Percentiles rank a stretch among this genome's conserved stretches.
phyloP scores from a whole-genome alignment of 1,284 basidiomycete genomes.

The Austroboletus rostrupii region DNA sequence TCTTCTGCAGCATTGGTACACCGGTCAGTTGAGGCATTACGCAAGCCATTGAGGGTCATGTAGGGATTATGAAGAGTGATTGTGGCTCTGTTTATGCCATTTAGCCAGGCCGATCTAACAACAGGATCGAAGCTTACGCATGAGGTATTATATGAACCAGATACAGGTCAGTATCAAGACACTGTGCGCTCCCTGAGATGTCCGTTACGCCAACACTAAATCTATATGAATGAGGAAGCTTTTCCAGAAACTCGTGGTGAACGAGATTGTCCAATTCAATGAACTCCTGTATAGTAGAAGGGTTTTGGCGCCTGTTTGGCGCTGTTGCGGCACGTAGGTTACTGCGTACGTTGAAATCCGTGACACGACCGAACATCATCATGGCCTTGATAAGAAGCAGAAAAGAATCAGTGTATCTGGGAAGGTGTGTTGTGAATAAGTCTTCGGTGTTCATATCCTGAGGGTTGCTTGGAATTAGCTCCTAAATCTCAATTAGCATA shows the following conservation, averaged over 20 bases:
- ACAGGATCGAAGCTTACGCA: conserved; percentile 49
- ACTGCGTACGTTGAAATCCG: conserved; percentile 74
- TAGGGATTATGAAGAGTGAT: conserved; percentile 82
- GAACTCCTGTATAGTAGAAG: conserved; percentile 62
- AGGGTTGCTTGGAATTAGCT: conserved; percentile 60
- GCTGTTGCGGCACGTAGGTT: conserved; percentile 57
- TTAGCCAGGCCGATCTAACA: conserved; percentile 6
- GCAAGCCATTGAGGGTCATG: conserved; percentile 64
- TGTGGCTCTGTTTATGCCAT: conserved; percentile 51
- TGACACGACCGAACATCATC: conserved; percentile 79
- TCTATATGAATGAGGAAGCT: conserved; percentile 62
- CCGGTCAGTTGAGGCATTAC: conserved; percentile 60
- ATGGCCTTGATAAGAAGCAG: conserved; percentile 73
- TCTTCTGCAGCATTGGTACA: conserved; percentile 69
- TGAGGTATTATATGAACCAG: conserved; percentile 81
- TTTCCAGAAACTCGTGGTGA: conserved; percentile 60
- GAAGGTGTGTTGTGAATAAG: conserved; percentile 64
- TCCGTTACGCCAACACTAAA: conserved; percentile 58
- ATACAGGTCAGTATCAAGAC: conserved; percentile 74
- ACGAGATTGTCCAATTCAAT: conserved; percentile 64
- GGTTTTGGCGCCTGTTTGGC: conserved; percentile 64
- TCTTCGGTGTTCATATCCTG: conserved; percentile 62
- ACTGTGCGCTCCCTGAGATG: conserved; percentile 44
- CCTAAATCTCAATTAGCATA: conserved; percentile 33
- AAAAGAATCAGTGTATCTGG: conserved; percentile 75